Evolutionary conservation across 306 rosid species (phyloP), one percentile per base, ranked within the genome.

Genomic region (Gastrolobium villosum): DNA sequence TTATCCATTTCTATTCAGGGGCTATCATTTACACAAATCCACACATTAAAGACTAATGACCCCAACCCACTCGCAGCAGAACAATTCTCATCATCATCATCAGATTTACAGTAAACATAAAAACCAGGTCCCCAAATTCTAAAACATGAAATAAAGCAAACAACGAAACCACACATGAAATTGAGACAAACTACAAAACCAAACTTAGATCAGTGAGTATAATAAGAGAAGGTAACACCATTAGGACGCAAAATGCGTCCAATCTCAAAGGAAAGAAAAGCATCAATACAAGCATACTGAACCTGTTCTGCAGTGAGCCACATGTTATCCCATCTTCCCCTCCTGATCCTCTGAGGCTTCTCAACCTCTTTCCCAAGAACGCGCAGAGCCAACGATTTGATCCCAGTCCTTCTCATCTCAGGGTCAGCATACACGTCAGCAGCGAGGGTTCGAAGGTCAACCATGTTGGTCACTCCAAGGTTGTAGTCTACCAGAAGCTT

Each of bases 281-380:
- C 82, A 56, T 78, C 82, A 20, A 78, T 5, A 11, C 59, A 52
- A 35, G 82, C 82, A 35, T 78, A 78, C 15, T 68, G 75, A 2
- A 78, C 82, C 82, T 78, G 82, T 1, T 0, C 5, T 5, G 76
- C 1, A 34, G 31, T 68, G 6, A 78, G 76, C 76, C 70, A 45
- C 14, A 1, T 6, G 15, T 68, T 57, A 6, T 77, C 74, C 81
- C 74, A 77, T 30, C 67, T 54, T 11, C 81, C 54, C 52, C 10
- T 65, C 0, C 48, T 10, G 1, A 78, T 2, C 8, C 7, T 20
- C 14, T 35, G 9, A 0, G 76, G 82, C 52, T 78, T 78, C 7
- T 10, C 62, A 45, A 78, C 52, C n/a, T 68, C 61, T 70, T 4
- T 15, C 7, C 31, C 80, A 3, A 76, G 73, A 9, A 76, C 44